Evolutionary conservation across 805 yeast genomes (phyloP).

Genomic region (Kuraishia hungarica): DNA sequence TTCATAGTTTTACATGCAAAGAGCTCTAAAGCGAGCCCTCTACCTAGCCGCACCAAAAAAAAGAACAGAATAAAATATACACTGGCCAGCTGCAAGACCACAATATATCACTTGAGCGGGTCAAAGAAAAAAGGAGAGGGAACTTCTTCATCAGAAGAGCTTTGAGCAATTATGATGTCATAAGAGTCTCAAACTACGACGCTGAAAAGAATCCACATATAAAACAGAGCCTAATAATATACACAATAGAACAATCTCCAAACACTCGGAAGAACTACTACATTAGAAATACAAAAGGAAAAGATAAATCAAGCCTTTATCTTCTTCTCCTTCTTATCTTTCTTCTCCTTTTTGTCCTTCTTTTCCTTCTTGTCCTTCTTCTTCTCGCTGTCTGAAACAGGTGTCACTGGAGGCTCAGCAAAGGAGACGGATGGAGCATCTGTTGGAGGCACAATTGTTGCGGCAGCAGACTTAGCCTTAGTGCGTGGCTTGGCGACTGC

Average conservation of each 20-base stretch:
- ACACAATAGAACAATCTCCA: not conserved
- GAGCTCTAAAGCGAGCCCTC: not conserved
- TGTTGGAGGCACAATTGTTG: constrained; percentile 7
- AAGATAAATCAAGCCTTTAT: not conserved
- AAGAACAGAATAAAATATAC: not conserved
- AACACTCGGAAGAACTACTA: not conserved
- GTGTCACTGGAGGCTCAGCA: constrained; percentile 11
- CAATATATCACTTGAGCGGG: not conserved
- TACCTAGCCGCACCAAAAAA: not conserved
- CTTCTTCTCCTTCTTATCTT: constrained; percentile 3
- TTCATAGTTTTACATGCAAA: not conserved
- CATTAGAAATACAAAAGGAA: not conserved
- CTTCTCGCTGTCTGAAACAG: constrained; percentile 11
- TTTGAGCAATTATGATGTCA: not conserved
- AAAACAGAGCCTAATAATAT: not conserved
- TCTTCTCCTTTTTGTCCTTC: constrained; percentile 13
- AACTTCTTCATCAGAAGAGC: not conserved
- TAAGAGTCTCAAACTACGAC: not conserved
- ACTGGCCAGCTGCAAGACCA: not conserved
- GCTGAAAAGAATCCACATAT: not conserved
- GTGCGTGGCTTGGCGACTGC: not conserved
- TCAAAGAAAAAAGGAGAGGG: not conserved
- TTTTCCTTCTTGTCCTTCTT: constrained; percentile 20
- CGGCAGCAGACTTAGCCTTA: constrained; percentile 1
- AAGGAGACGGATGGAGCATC: constrained; percentile 14